Evolutionary conservation across 257 asterid species (phyloP), one percentile per base, ranked within the genome.

Genomic region (Solanum pennellii): DNA sequence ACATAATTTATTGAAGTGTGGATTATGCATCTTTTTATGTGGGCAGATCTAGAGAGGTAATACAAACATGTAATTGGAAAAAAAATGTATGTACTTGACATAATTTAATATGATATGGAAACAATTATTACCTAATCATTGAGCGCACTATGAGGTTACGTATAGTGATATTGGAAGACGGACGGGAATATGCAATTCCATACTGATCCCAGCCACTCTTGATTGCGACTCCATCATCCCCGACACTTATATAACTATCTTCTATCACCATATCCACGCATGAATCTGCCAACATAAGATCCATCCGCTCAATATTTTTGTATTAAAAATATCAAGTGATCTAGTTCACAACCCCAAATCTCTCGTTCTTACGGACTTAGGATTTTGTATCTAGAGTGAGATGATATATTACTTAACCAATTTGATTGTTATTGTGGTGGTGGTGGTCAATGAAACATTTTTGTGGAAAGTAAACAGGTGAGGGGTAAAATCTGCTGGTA

Each of bases 131-230:
- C 99, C 99, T 96, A 91, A 95, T 93, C 96, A 92, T 94, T 21
- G 99, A 94, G 80, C 94, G 97, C 71, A 94, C 99, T 60, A 90
- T 86, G 75, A 96, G 92, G 88, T 94, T 95, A 73, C 98, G 98
- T 82, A 96, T 94, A 74, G 91, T 85, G 93, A 96, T 96, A 90
- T 96, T 93, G 84, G 93, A 88, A n/a, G 98, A 96, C 85, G 99
- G 98, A 16, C 93, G 93, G 13, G 89, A 95, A 87, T 96, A 96
- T 90, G 98, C 98, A 90, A 96, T 95, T 91, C 99, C 99, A 93
- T 96, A 96, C 91, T 96, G 98, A 93, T 96, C 99, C 98, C 99
- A 96, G 86, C 99, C 99, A 82, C 99, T 96, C 92, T 96, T 96
- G 88, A 96, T 96, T 77, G 99, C 99, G 88, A 96, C 93, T 83